Base-by-base conservation (phyloP, 129 eudicot species). In the Centella asiatica region DNA sequence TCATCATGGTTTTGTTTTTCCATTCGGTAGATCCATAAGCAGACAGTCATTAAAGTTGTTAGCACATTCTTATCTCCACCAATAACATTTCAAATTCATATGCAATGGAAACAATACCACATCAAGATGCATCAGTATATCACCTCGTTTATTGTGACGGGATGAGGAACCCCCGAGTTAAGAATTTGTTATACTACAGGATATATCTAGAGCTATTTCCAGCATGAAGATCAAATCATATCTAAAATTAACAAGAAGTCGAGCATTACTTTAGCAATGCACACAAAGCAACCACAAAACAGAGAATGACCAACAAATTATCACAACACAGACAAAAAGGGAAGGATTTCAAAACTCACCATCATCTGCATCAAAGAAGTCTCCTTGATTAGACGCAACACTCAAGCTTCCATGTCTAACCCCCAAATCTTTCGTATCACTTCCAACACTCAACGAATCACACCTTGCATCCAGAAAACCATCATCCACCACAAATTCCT, bases 301-400 rank as follows among this genome's bases (percentile, higher is more conserved):
- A 11, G 13, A n/a, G 32, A n/a, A 18, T 39, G 1, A 60, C 28
- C 26, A 36, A 59, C 5, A 59, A 33, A 31, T 31, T 17, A 11
- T 4, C 34, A 53, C 19, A 1, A 51, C 33, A 57, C 9, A 58
- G 0, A 57, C 4, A 18, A 44, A 2, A 64, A 19, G 15, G 0
- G 4, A 17, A 28, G 5, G 33, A 5, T 29, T 1, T 32, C 24
- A 6, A 50, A 60, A 1, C 71, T 75, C 24, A 80, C 81, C 85
- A 39, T 80, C 85, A 63, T 45, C 57, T 1, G 85, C 85, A 62
- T 80, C 85, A 13, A 71, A 80, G 48, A 75, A 80, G 1, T 80
- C 85, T 14, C 72, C 75, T 17, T 57, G 74, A 67, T 76, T 64
- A 18, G 78, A 80, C 34, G 63, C 72, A 44, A 22, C 19, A 59